Conservation (phyloP, 163 green algal genomes). For the Trebouxia gelatinosa region DNA sequence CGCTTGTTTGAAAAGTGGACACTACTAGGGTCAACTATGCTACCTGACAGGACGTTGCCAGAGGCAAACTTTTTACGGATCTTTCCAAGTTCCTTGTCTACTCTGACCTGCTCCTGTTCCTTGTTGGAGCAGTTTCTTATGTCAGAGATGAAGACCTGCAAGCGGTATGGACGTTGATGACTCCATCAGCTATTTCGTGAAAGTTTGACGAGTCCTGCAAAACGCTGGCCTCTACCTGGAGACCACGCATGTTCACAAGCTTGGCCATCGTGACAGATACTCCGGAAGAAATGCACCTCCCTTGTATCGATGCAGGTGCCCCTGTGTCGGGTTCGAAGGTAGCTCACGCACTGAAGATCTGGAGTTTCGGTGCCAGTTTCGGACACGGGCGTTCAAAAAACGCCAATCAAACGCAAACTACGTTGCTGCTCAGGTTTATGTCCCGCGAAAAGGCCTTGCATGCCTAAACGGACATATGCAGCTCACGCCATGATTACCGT, state of each 20-base stretch:
- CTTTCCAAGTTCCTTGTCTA: conserved; percentile 99
- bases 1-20: not conserved
- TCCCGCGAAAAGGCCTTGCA: no score
- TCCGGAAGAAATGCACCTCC: no score
- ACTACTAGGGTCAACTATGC: no score
- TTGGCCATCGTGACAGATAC: conserved; percentile 61
- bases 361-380: no score
- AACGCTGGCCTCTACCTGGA: conserved; percentile 55
- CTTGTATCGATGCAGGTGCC: no score
- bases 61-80: conserved; percentile 93
- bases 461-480: no score
- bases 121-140: conserved; percentile 89
- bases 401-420: no score
- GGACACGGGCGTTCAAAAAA: no score
- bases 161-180: not conserved
- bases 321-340: no score
- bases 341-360: no score
- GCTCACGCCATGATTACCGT: no score
- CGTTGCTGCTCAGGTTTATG: no score
- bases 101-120: conserved; percentile 85
- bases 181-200: conserved; percentile 1
- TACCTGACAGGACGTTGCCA: conserved; percentile 54
- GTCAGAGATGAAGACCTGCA: conserved; percentile 93
- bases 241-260: conserved; percentile 67
- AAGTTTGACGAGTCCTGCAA: not conserved